Conservation (phyloP, 352 stramenopile genomes). For the Pythium biforme region DNA sequence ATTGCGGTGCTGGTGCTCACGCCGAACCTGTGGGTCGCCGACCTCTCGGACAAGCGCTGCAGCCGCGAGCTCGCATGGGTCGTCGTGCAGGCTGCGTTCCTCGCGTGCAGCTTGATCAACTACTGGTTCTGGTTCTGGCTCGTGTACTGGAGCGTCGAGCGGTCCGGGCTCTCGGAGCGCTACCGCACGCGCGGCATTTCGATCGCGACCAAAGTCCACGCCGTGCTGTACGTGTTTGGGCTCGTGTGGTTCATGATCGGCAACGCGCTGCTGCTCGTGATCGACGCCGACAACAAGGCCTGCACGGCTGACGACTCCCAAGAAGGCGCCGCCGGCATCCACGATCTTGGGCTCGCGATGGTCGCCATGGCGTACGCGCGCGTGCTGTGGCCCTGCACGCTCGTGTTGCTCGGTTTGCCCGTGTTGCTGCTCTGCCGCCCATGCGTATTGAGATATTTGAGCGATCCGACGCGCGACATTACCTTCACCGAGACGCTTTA, state of each 20-base stretch:
- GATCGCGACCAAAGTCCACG: slow-evolving; percentile 19
- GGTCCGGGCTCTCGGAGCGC: slow-evolving; percentile 4
- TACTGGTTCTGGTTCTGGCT: slow-evolving; percentile 32
- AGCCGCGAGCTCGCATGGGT: slow-evolving; percentile 27
- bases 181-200: slow-evolving; percentile 14
- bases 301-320: slow-evolving; percentile 3
- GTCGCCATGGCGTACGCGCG: slow-evolving; percentile 26
- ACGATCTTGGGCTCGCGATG: slow-evolving; percentile 18
- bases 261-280: slow-evolving; percentile 24
- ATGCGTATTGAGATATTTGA: slow-evolving; percentile 20
- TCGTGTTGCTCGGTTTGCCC: slow-evolving; percentile 22
- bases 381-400: slow-evolving; percentile 26
- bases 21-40: slow-evolving; percentile 23
- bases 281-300: slow-evolving; percentile 21
- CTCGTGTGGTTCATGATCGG: slow-evolving; percentile 28
- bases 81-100: slow-evolving; percentile 22
- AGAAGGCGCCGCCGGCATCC: slow-evolving; percentile 9
- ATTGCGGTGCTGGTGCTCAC: slow-evolving; percentile 18
- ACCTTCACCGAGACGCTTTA: slow-evolving; percentile 10
- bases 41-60: slow-evolving; percentile 19
- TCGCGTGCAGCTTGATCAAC: slow-evolving; percentile 16
- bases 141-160: slow-evolving; percentile 22
- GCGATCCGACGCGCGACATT: slow-evolving; percentile 16
- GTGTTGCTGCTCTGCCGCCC: slow-evolving; percentile 21
- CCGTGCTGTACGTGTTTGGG: slow-evolving; percentile 25